Evolutionary conservation across 192 early-diverging fungal genomes (phyloP), one percentile per base, ranked within the genome.

Genomic region (Coemansia sp.): DNA sequence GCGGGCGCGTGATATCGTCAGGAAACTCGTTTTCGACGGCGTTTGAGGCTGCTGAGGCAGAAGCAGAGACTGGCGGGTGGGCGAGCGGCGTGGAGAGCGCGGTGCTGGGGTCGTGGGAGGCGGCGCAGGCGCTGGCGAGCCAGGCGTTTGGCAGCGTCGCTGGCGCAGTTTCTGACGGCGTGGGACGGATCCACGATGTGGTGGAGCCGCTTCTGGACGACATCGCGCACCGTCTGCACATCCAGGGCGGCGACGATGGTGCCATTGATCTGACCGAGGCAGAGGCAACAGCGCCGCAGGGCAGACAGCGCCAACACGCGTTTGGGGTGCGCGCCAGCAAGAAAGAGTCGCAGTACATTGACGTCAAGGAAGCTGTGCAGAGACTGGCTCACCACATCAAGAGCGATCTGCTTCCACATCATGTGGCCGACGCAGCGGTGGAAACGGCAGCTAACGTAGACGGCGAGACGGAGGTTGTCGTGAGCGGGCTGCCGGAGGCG

Each of bases 281-380:
- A 1, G 15, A 21, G 12, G 19, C 49, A 10, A 21, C 49, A 10
- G 61, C 39, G 11, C n/a, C 21, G 18, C 18, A 40, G 2, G 51
- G 61, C 2, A 60, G 41, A 41, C 55, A 45, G 37, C 65, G 49
- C 37, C 67, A 71, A 63, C 63, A 41, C 19, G 40, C 41, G 51
- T 65, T 71, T 41, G 56, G 32, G 12, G 46, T 36, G 19, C 69
- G 69, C 54, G 42, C 43, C 19, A 60, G 74, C 54, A 43, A 76
- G 54, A 54, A 46, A 46, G 37, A 18, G 41, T 22, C 63, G 54
- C 60, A 72, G 41, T 72, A 62, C 18, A 67, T 89, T 41, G 80
- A 84, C 10, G 89, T 85, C 63, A 82, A 85, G 61, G 88, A 93
- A 48, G 91, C 91, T 19, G 60, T 92, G 10, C 61, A 83, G 43